Conservation (phyloP, 371 early-diverging fungal genomes). For the Nematocida ironsii region DNA sequence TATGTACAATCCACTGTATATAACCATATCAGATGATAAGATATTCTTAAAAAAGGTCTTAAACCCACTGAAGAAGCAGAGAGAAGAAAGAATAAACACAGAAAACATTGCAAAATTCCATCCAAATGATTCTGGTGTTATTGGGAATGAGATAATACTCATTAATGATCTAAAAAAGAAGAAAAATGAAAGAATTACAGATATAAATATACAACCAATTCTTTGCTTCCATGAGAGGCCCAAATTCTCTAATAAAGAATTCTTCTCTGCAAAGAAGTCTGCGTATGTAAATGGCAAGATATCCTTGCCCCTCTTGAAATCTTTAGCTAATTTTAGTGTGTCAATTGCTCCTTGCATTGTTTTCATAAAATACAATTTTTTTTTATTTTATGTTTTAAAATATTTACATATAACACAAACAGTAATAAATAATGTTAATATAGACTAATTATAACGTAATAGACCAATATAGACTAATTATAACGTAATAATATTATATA, state of each 20-base stretch:
- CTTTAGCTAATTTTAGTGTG: conserved; percentile 45
- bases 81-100: conserved; percentile 2
- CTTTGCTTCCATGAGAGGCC: conserved; percentile 47
- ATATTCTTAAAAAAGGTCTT: conserved; percentile 45
- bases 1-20: background rate
- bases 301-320: conserved; percentile 27
- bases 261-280: conserved; percentile 59
- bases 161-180: conserved; percentile 40
- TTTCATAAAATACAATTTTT: conserved; percentile 45
- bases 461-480: too few relatives aligned
- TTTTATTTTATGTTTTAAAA: conserved; percentile 17
- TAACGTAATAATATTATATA: too few relatives aligned
- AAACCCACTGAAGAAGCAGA: conserved; percentile 53
- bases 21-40: conserved; percentile 18
- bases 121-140: conserved; percentile 22
- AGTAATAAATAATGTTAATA: background rate
- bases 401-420: background rate
- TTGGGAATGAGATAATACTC: background rate
- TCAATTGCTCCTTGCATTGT: conserved; percentile 57
- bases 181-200: conserved; percentile 29
- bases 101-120: conserved; percentile 24
- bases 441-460: background rate
- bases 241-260: conserved; percentile 18
- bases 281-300: conserved; percentile 45
- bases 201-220: conserved; percentile 21